Conservation (phyloP, 2,329 filamentous ascomycete genomes). For the Aspergillus viridinutans region DNA sequence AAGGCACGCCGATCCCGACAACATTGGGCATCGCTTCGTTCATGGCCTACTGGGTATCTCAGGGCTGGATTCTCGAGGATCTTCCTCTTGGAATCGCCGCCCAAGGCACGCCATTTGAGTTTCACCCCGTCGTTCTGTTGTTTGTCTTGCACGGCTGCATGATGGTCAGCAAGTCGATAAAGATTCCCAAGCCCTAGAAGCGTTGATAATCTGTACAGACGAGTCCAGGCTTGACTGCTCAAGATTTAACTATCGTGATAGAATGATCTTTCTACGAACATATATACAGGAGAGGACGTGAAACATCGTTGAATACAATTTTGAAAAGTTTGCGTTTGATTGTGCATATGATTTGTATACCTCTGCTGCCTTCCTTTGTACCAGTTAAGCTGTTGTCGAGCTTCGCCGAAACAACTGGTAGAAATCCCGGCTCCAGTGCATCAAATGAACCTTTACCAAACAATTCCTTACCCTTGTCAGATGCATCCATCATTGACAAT, state of each 20-base stretch:
- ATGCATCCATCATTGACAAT: background rate
- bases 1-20: conserved; percentile 93
- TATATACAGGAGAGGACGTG: conserved; percentile 15
- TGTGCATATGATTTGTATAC: no score
- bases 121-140: conserved; percentile 75
- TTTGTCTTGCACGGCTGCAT: conserved; percentile 87
- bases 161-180: conserved; percentile 93
- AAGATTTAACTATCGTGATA: conserved; percentile 10
- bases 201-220: conserved; percentile 8
- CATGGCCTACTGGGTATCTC: conserved; percentile 85
- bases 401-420: no score
- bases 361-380: no score
- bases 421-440: no score
- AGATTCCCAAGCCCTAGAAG: conserved; percentile 76
- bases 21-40: conserved; percentile 73
- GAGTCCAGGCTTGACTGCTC: conserved; percentile 6
- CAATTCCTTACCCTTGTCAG: background rate
- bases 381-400: no score
- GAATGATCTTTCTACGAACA: conserved; percentile 15
- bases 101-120: conserved; percentile 65
- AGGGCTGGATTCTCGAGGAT: conserved; percentile 72
- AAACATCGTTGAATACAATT: conserved; percentile 12
- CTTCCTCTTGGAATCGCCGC: conserved; percentile 72
- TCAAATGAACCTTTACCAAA: no score
- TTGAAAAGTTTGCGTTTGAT: background rate